Base-by-base conservation (phyloP, 148 eudicot genomes). In the Arbutus unedo region DNA sequence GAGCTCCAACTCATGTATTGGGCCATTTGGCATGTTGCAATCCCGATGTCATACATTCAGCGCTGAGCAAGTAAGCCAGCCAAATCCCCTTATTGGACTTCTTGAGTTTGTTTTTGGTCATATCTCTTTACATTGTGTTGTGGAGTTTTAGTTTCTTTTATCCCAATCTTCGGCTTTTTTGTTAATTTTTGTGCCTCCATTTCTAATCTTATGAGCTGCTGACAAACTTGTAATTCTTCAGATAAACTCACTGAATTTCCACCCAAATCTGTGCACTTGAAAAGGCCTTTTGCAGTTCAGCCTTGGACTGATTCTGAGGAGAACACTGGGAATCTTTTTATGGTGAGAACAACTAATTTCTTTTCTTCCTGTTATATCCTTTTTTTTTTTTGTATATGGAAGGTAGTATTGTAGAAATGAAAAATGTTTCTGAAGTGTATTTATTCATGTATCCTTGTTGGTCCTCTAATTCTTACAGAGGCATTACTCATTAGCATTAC, bases 261-360 rank as follows among this genome's bases (percentile, higher is more conserved):
- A 73, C 92, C 97, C n/a, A 91, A 87, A 81, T 84, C 91, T 78
- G 95, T 96, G 84, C 83, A 68, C 79, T 81, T 94, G 89, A 92
- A 90, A 88, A 93, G 83, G 85, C 98, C 95, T 82, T 90, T 96
- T 85, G 74, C 86, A 45, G 78, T 89, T 47, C 90, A 89, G 67
- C 99, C 99, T 11, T 96, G 98, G 99, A 81, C 79, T 74, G 92
- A 87, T 79, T 93, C 95, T 38, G 99, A 93, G 78, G 94, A 93
- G 70, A 92, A 90, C 84, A 90, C 93, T 48, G 98, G 97, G 80
- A 92, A 91, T 89, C 95, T 96, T 87, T 78, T 96, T 66, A 96
- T 96, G 99, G 99, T 96, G 87, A 90, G 92, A 80, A 49, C 49
- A 70, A 54, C 43, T 80, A 7, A 44, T 18, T 57, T 50, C 49